These are phyloP conservation scores for Tylopilus sp. DNA, from an alignment of 1,284 basidiomycete genomes.

Conservation along the genomic window DNA sequence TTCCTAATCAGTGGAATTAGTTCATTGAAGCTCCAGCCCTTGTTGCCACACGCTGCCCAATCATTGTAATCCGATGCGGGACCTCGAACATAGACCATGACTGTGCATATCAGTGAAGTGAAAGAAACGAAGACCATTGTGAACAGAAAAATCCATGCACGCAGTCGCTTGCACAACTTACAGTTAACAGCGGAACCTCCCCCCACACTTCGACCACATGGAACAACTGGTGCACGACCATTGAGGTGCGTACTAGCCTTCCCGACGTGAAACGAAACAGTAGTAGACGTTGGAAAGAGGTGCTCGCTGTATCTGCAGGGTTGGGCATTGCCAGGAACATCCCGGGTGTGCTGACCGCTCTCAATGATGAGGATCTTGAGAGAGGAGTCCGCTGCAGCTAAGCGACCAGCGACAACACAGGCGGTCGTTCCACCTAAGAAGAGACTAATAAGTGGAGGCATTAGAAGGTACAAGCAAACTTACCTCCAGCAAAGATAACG, in stretches of 20 bases:
- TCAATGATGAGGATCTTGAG: conserved; percentile 33
- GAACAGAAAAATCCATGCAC: neutral
- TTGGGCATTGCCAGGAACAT: neutral
- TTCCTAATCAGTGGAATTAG: neutral
- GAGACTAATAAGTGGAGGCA: neutral
- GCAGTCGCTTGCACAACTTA: neutral
- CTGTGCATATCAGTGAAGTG: neutral
- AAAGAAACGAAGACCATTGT: neutral
- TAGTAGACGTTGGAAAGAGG: neutral
- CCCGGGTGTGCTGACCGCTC: neutral
- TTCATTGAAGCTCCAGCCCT: neutral
- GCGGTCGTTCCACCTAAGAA: conserved; percentile 31
- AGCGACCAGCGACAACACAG: conserved; percentile 31
- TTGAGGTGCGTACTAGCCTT: neutral
- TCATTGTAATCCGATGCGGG: neutral
- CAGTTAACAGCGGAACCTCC: neutral
- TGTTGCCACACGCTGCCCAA: neutral
- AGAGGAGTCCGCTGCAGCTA: conserved; percentile 24
- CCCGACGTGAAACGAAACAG: neutral
- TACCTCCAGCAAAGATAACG: conserved; percentile 62
- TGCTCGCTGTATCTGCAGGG: neutral
- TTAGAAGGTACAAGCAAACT: conserved; percentile 11
- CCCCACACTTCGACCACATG: neutral
- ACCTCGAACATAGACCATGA: neutral
- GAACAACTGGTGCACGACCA: neutral